These are phyloP conservation scores for Aureobasidium musti DNA, from an alignment of 2,329 filamentous ascomycete species.

Conservation along the genomic window DNA sequence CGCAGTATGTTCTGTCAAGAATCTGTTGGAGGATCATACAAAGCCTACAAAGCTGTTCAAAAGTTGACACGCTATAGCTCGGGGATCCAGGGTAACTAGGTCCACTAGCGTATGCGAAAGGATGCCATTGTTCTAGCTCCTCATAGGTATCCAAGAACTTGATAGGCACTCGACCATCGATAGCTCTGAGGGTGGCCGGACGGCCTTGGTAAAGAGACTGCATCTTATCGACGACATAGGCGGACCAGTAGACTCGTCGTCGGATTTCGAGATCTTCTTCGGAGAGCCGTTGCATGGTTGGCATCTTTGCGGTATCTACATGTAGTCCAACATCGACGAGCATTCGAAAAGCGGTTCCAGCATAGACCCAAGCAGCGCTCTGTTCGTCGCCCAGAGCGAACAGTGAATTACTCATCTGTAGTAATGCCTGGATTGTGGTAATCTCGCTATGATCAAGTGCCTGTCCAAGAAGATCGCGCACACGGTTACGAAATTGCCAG, in stretches of 20 bases:
- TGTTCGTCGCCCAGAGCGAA: constrained; percentile 55
- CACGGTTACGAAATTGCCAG: constrained; percentile 52
- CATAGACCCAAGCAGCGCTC: constrained; percentile 60
- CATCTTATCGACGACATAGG: constrained; percentile 54
- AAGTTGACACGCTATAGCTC: constrained; percentile 50
- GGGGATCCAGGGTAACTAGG: constrained; percentile 43
- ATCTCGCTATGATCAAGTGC: constrained; percentile 54
- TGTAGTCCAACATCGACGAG: constrained; percentile 59
- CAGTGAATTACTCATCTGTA: constrained; percentile 55
- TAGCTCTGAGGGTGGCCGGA: constrained; percentile 52
- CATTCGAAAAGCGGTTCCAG: constrained; percentile 59
- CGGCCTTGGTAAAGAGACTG: constrained; percentile 59
- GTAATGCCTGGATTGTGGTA: constrained; percentile 57
- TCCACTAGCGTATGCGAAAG: constrained; percentile 45
- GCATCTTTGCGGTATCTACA: constrained; percentile 45
- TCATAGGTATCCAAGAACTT: constrained; percentile 55
- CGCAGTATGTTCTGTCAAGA: constrained; percentile 43
- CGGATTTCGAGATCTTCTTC: constrained; percentile 52
- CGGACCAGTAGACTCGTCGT: constrained; percentile 52
- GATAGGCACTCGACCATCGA: constrained; percentile 51
- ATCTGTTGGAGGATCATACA: constrained; percentile 51
- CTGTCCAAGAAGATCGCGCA: constrained; percentile 51
- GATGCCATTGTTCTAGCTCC: constrained; percentile 56
- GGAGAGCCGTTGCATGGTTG: constrained; percentile 42
- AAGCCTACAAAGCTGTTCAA: constrained; percentile 48